A percentile compares a stretch with the other conserved stretches of the same genome.
Conservation (phyloP, 2,329 filamentous ascomycete genomes). For the Fonsecaea erecta region DNA sequence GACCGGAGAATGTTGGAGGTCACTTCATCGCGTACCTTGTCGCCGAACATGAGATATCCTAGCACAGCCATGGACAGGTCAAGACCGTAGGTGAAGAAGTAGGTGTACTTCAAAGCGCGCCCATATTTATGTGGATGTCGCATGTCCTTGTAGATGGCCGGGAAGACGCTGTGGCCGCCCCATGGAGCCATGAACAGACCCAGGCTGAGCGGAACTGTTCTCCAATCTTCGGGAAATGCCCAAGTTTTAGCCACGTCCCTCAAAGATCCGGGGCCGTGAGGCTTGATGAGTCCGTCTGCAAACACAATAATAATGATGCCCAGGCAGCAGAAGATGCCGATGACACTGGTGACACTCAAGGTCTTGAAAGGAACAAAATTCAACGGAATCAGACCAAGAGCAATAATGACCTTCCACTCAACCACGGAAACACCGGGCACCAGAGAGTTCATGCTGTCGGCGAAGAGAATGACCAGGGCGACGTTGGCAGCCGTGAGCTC, state of each 20-base stretch:
- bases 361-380: slow-evolving; percentile 83
- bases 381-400: slow-evolving; percentile 75
- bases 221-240: slow-evolving; percentile 84
- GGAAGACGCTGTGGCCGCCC: slow-evolving; percentile 77
- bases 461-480: slow-evolving; percentile 88
- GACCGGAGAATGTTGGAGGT: slow-evolving; percentile 85
- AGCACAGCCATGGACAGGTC: slow-evolving; percentile 81
- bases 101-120: slow-evolving; percentile 76
- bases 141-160: slow-evolving; percentile 81
- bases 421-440: slow-evolving; percentile 71
- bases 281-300: slow-evolving; percentile 84
- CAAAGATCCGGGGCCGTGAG: slow-evolving; percentile 77
- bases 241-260: slow-evolving; percentile 78
- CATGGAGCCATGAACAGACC: slow-evolving; percentile 85
- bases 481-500: slow-evolving; percentile 89
- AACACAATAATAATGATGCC: slow-evolving; percentile 85
- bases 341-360: slow-evolving; percentile 85
- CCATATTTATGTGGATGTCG: slow-evolving; percentile 81
- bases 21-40: slow-evolving; percentile 83
- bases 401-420: slow-evolving; percentile 85
- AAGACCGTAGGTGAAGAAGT: slow-evolving; percentile 82
- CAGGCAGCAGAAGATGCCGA: slow-evolving; percentile 90
- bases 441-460: slow-evolving; percentile 80
- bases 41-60: slow-evolving; percentile 93
- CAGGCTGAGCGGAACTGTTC: slow-evolving; percentile 82